Conservation (phyloP, 2,329 filamentous ascomycete genomes). For the Amylocarpus encephaloides region DNA sequence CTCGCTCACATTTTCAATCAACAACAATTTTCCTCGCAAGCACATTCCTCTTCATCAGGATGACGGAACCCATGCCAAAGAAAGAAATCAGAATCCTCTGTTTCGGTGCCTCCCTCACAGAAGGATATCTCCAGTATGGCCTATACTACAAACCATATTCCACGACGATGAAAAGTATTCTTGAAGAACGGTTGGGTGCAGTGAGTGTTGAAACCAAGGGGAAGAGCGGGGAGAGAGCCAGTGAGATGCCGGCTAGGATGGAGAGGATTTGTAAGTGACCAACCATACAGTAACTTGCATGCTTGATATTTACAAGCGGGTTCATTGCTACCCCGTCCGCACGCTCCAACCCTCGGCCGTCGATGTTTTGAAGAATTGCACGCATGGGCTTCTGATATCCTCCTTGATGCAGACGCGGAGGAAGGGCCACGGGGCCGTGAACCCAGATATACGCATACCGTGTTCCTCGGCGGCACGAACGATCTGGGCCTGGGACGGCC, state of each 20-base stretch:
- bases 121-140: constrained; percentile 46
- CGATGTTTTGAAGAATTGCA: too few relatives aligned
- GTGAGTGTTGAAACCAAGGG: constrained; percentile 17
- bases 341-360: too few relatives aligned
- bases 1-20: too few relatives aligned
- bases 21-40: too few relatives aligned
- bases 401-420: neutral
- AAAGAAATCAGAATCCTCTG: constrained; percentile 19
- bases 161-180: constrained; percentile 38
- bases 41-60: too few relatives aligned
- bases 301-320: too few relatives aligned
- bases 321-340: too few relatives aligned
- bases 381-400: neutral
- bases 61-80: too few relatives aligned
- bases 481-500: constrained; percentile 43
- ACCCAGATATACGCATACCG: neutral
- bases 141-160: constrained; percentile 46
- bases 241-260: constrained; percentile 12
- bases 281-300: neutral
- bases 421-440: too few relatives aligned
- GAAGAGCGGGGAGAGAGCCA: constrained; percentile 19
- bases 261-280: constrained; percentile 7
- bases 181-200: constrained; percentile 38
- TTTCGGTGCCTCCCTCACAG: constrained; percentile 40
- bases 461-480: constrained; percentile 57